Evolutionary conservation across 768 basidiomycete genomes (phyloP), one percentile per base, ranked within the genome.

Genomic region (Pholiota molesta): DNA sequence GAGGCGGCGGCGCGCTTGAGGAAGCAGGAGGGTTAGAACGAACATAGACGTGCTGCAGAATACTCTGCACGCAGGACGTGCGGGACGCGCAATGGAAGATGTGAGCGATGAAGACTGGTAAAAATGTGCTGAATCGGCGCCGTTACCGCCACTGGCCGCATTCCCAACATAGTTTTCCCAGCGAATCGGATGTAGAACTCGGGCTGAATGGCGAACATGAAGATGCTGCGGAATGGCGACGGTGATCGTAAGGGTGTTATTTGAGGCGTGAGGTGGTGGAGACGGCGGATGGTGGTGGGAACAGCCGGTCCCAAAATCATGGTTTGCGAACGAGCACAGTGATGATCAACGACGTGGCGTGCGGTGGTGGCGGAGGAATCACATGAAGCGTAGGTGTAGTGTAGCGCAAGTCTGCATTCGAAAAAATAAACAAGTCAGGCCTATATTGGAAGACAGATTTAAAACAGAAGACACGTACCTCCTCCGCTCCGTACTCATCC

Each of bases 311-410:
- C 52, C 1, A 63, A 69, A 1, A 66, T 65, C n/a, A 68, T 68
- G 55, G 28, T n/a, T 55, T 7, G 40, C 26, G 44, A 55, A 49
- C 11, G 52, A 55, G 10, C 68, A 59, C 23, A 69, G 61, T 10
- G 71, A 66, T 26, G 68, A 62, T 17, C 52, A 40, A 0, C 67
- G 68, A 8, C 63, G 62, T 23, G 62, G 65, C 10, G 63, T 64
- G 17, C 66, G 64, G 5, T 63, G 1, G 62, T 61, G 28, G 29
- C 39, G 13, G 52, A 16, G 33, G 93, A 77, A 71, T 91, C 89
- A 26, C 21, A 11, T n/a, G 21, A 29, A 8, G 47, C 19, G 33
- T 54, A 7, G n/a, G n/a, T n/a, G n/a, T n/a, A n/a, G 35, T 35
- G 10, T 55, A 17, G 11, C 53, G 53, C 7, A 29, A 5, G 14